A percentile compares a stretch with the other conserved stretches of the same genome.
Conservation (phyloP, 2,329 filamentous ascomycete species). For the Pezicula radicicola region DNA sequence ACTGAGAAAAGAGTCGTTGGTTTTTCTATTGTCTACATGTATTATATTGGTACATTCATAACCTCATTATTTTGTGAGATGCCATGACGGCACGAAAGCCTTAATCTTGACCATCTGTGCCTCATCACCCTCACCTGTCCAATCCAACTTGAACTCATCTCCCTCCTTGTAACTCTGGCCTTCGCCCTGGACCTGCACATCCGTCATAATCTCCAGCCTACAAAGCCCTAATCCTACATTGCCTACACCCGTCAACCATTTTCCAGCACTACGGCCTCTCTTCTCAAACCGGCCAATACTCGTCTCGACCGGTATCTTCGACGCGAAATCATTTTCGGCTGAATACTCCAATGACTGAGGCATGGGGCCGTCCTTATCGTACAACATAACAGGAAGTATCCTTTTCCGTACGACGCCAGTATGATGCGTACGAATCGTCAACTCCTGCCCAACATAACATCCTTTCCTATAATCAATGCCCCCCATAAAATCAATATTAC, state of each 20-base stretch:
- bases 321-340: constrained; percentile 26
- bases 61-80: constrained; percentile 26
- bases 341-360: constrained; percentile 45
- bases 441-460: constrained; percentile 94
- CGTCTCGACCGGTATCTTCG: constrained; percentile 35
- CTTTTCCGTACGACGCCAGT: constrained; percentile 91
- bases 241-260: constrained; percentile 74
- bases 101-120: constrained; percentile 55
- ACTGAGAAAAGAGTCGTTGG: no score
- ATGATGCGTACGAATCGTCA: constrained; percentile 94
- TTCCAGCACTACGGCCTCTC: constrained; percentile 72
- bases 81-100: constrained; percentile 83
- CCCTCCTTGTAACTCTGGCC: constrained; percentile 45
- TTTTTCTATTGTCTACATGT: neutral
- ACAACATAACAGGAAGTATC: constrained; percentile 76
- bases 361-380: constrained; percentile 42
- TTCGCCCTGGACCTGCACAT: constrained; percentile 66
- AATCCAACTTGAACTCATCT: constrained; percentile 45
- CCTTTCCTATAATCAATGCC: constrained; percentile 94
- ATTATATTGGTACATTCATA: constrained; percentile 1
- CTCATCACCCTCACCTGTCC: constrained; percentile 29
- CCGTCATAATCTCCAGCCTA: constrained; percentile 87
- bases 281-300: constrained; percentile 50
- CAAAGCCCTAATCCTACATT: constrained; percentile 87
- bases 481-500: constrained; percentile 81